These are phyloP conservation scores for Rubroboletus pulcherrimus DNA, from an alignment of 768 basidiomycete species.

Conservation along the genomic window DNA sequence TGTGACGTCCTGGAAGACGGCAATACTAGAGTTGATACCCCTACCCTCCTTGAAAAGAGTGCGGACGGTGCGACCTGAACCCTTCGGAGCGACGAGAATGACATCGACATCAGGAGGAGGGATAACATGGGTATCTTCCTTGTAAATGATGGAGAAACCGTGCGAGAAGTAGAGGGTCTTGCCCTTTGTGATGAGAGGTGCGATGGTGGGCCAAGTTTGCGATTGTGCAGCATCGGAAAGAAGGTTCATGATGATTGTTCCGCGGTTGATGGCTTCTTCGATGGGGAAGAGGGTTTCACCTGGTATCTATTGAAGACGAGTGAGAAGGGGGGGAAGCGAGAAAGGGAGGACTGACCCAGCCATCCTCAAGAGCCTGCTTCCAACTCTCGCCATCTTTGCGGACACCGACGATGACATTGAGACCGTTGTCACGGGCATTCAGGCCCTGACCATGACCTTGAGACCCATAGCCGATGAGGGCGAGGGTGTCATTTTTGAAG, in stretches of 20 bases:
- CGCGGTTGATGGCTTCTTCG: constrained; percentile 92
- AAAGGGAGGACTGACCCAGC: constrained; percentile 64
- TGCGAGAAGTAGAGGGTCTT: constrained; percentile 99
- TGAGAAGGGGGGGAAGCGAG: not conserved
- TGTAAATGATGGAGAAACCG: constrained; percentile 98
- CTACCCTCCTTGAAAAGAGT: constrained; percentile 99
- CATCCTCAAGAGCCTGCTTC: constrained; percentile 92
- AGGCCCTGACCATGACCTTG: constrained; percentile 98
- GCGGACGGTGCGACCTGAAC: constrained; percentile 97
- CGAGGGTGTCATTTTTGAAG: constrained; percentile 99
- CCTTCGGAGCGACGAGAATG: constrained; percentile 98
- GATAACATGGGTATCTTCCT: constrained; percentile 92
- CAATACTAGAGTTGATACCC: constrained; percentile 93
- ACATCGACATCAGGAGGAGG: constrained; percentile 95
- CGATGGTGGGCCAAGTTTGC: constrained; percentile 85
- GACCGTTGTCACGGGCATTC: constrained; percentile 98
- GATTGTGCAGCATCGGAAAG: constrained; percentile 99
- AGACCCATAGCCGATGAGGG: constrained; percentile 98
- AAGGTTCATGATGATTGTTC: constrained; percentile 99
- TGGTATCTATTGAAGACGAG: constrained; percentile 56
- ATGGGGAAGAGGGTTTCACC: constrained; percentile 98
- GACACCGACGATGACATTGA: constrained; percentile 98
- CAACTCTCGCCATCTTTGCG: constrained; percentile 96
- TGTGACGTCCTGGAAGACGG: constrained; percentile 96
- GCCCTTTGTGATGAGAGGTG: constrained; percentile 96